Evolutionary conservation across 805 yeast species (phyloP).

Genomic region (Candida morakotiae): DNA sequence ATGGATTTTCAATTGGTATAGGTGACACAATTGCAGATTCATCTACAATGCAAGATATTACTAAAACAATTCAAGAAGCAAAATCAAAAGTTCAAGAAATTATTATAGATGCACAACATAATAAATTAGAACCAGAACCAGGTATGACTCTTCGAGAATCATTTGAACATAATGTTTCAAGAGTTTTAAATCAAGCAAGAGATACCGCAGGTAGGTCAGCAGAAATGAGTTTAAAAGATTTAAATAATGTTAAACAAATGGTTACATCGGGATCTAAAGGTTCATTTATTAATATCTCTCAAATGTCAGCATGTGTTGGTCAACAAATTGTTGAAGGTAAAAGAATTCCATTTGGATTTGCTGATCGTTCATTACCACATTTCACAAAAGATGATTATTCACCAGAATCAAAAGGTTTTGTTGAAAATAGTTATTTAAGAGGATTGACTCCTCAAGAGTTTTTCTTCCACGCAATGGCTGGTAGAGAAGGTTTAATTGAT

Average conservation of each 20-base stretch:
- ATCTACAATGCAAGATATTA: conserved; percentile 90
- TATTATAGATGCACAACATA: conserved; percentile 86
- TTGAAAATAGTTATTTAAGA: conserved; percentile 93
- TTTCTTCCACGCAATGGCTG: conserved; percentile 99
- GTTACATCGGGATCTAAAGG: conserved; percentile 99
- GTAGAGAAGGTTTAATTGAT: conserved; percentile 99
- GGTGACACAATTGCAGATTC: conserved; percentile 99
- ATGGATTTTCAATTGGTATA: conserved; percentile 98
- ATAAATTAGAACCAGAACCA: conserved; percentile 87
- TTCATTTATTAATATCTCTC: conserved; percentile 97
- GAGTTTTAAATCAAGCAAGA: conserved; percentile 95
- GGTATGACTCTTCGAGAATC: conserved; percentile 99
- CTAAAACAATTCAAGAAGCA: conserved; percentile 89
- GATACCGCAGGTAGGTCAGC: conserved; percentile 99
- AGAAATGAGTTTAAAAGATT: conserved; percentile 89
- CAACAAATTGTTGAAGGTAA: conserved; percentile 99
- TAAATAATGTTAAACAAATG: conserved; percentile 97
- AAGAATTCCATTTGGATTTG: conserved; percentile 96
- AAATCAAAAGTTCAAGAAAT: conserved; percentile 93
- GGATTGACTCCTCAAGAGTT: conserved; percentile 98
- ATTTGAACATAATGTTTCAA: conserved; percentile 94
- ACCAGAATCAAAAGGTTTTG: conserved; percentile 97
- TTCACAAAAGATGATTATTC: conserved; percentile 98
- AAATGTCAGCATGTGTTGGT: conserved; percentile 99
- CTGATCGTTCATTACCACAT: conserved; percentile 95